Evolutionary conservation across 2,329 filamentous ascomycete genomes (phyloP).

Genomic region (Alternaria sp.): DNA sequence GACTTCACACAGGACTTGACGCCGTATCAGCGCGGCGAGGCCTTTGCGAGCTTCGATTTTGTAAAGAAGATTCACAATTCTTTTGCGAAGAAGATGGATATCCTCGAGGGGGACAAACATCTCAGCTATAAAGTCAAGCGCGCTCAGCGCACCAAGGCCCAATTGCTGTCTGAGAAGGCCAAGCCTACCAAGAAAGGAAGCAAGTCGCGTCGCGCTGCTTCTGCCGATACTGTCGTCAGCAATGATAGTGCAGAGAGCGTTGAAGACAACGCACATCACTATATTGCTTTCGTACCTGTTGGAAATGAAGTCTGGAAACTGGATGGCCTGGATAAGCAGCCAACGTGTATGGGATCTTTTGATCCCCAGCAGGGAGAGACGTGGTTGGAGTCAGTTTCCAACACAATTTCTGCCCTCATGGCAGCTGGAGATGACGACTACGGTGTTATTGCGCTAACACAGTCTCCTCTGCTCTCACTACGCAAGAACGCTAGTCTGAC

Average conservation of each 20-base stretch:
- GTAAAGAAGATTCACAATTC: constrained; percentile 88
- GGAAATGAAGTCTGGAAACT: constrained; percentile 84
- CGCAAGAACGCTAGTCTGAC: constrained; percentile 56
- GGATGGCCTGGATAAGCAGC: constrained; percentile 81
- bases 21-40: constrained; percentile 77
- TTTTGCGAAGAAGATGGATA: constrained; percentile 71
- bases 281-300: constrained; percentile 85
- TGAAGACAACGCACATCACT: constrained; percentile 78
- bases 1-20: constrained; percentile 72
- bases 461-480: constrained; percentile 67
- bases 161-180: constrained; percentile 7
- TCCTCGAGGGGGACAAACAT: constrained; percentile 78
- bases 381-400: constrained; percentile 73
- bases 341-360: constrained; percentile 65
- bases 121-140: constrained; percentile 66
- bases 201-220: constrained; percentile 48
- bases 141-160: constrained; percentile 31
- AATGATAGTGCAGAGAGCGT: constrained; percentile 58
- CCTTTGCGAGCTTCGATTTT: constrained; percentile 76
- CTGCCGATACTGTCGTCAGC: constrained; percentile 31
- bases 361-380: constrained; percentile 51
- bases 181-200: constrained; percentile 52
- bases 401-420: constrained; percentile 74
- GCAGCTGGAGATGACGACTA: constrained; percentile 74
- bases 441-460: constrained; percentile 78